Percentiles rank a stretch among this genome's conserved stretches.
Evolutionary conservation across 2,329 filamentous ascomycete species (phyloP).

Genomic region (Penicillium corylophilum): DNA sequence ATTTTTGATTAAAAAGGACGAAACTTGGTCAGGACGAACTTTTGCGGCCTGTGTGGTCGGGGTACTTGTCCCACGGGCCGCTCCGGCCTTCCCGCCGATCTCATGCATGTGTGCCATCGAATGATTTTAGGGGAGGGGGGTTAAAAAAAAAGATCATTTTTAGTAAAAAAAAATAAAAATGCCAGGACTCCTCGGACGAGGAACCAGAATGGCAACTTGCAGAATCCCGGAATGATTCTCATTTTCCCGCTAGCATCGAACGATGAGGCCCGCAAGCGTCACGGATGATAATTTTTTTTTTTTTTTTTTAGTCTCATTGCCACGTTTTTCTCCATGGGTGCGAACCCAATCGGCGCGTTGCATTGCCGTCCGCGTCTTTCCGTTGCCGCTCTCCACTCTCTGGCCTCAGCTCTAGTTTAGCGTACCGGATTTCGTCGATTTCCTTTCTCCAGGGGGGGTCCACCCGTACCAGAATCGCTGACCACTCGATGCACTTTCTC

Average conservation of each 20-base stretch:
- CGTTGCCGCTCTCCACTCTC: slow-evolving; percentile 29
- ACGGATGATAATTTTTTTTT: slow-evolving; percentile 6
- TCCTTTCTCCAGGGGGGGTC: slow-evolving; percentile 7
- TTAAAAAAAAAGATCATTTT: not conserved
- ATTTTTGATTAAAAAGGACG: not conserved
- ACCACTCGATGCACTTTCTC: slow-evolving; percentile 25
- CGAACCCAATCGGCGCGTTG: slow-evolving; percentile 32
- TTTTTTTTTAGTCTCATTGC: slow-evolving; percentile 17
- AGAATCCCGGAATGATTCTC: not conserved
- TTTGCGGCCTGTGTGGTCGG: slow-evolving; percentile 17
- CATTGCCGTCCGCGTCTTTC: slow-evolving; percentile 38
- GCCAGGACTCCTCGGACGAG: too few species aligned
- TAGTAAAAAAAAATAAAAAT: not conserved
- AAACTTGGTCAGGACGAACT: slow-evolving; percentile 5
- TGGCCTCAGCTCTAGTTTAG: slow-evolving; percentile 18
- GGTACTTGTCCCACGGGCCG: slow-evolving; percentile 30
- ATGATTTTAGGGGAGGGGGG: too few species aligned
- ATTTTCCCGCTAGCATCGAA: not conserved
- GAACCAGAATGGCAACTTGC: not conserved
- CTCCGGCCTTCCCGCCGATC: slow-evolving; percentile 31
- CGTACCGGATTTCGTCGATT: slow-evolving; percentile 1
- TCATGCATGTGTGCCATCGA: slow-evolving; percentile 28
- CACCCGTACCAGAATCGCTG: slow-evolving; percentile 20
- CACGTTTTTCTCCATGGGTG: not conserved
- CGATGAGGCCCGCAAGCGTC: not conserved